These are phyloP conservation scores for Nicotiana attenuata DNA, from an alignment of 257 asterid species.

Conservation along the genomic window DNA sequence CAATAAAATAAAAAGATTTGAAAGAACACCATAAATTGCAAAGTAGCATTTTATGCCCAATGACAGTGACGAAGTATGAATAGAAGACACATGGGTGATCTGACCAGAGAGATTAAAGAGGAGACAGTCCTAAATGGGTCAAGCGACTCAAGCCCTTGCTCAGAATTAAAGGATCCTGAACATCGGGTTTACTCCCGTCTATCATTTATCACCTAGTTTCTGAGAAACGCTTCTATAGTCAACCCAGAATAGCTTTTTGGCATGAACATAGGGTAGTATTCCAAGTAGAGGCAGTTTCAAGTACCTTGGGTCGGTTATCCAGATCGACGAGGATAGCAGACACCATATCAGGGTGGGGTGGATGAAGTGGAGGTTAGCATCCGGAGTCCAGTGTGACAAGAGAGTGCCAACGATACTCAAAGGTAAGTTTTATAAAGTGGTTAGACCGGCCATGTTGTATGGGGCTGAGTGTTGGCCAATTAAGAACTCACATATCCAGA, in stretches of 20 bases:
- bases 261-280: constrained; percentile 3
- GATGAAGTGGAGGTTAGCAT: no score
- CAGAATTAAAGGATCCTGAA: neutral
- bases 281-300: neutral
- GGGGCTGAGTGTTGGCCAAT: no score
- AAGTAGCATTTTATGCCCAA: neutral
- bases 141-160: neutral
- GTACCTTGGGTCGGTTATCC: no score
- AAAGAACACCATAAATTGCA: neutral
- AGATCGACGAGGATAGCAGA: no score
- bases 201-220: neutral
- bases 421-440: no score
- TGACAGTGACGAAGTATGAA: neutral
- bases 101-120: neutral
- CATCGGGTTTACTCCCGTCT: neutral
- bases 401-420: no score
- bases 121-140: neutral
- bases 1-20: neutral
- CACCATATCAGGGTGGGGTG: no score
- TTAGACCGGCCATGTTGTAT: no score
- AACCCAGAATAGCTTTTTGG: neutral
- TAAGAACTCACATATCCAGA: no score
- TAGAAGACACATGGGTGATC: neutral
- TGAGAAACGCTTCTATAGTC: constrained; percentile 1
- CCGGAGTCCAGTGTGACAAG: no score